phyloP scores from a whole-genome alignment of 2,329 filamentous ascomycete species.

The Penicillium expansum region DNA sequence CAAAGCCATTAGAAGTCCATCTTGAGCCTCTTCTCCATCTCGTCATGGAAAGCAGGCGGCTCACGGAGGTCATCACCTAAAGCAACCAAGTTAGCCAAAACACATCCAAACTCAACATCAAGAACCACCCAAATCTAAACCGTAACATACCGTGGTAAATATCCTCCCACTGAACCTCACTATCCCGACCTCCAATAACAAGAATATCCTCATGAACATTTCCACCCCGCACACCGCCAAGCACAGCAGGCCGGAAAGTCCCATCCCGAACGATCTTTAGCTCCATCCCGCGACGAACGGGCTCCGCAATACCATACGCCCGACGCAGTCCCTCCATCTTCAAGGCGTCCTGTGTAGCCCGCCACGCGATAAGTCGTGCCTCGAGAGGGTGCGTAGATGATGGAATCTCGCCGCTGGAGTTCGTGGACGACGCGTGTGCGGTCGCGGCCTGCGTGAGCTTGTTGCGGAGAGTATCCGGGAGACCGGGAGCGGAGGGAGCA shows the following conservation, averaged over 20 bases:
- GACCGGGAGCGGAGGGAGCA: constrained; percentile 86
- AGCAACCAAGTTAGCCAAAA: constrained; percentile 12
- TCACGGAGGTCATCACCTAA: constrained; percentile 66
- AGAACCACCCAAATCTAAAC: neutral
- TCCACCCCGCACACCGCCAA: constrained; percentile 58
- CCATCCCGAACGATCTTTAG: constrained; percentile 79
- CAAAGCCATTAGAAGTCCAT: constrained; percentile 54
- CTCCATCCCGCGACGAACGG: constrained; percentile 91
- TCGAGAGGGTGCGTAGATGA: constrained; percentile 84
- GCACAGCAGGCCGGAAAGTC: constrained; percentile 68
- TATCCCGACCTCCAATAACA: constrained; percentile 64
- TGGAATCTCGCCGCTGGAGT: constrained; percentile 39
- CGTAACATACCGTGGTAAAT: constrained; percentile 66
- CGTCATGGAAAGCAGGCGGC: constrained; percentile 74
- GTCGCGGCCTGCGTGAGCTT: constrained; percentile 67
- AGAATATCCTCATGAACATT: constrained; percentile 89
- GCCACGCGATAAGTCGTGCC: constrained; percentile 83
- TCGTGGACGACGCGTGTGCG: constrained; percentile 46
- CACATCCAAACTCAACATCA: constrained; percentile 1
- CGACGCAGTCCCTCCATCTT: constrained; percentile 87
- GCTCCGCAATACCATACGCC: constrained; percentile 88
- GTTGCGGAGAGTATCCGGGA: constrained; percentile 88
- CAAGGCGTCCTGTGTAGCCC: constrained; percentile 78
- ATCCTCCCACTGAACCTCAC: constrained; percentile 86
- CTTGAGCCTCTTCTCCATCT: constrained; percentile 90